Percentiles rank a stretch among this genome's conserved stretches.
These are phyloP conservation scores for Odonthalia washingtoniensis DNA, from an alignment of 31 red algal genomes.

Conservation along the genomic window DNA sequence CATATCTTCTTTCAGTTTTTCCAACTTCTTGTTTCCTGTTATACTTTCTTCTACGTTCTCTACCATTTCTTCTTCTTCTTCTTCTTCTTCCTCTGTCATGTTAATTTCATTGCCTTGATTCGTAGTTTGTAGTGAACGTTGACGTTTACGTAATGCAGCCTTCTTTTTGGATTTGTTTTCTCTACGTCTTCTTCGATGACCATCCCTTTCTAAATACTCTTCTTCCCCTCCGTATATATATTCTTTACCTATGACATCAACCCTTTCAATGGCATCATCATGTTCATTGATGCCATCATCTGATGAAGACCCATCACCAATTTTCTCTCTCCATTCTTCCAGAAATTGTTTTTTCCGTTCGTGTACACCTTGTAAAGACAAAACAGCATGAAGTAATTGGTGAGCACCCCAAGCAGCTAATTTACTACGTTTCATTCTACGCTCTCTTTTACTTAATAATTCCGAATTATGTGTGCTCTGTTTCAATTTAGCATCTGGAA, in stretches of 20 bases:
- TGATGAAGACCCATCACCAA: slow-evolving; percentile 14
- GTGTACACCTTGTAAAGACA: slow-evolving; percentile 46
- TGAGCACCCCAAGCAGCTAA: slow-evolving; percentile 73
- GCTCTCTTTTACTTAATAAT: slow-evolving; percentile 64
- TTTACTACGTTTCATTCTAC: slow-evolving; percentile 65
- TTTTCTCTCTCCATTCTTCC: slow-evolving; percentile 54
- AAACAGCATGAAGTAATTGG: slow-evolving; percentile 65
- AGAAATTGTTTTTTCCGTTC: slow-evolving; percentile 39
- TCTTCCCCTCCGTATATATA: not conserved
- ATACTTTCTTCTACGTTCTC: too few species aligned
- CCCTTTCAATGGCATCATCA: not conserved
- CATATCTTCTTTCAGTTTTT: not conserved
- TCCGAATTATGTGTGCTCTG: slow-evolving; percentile 58
- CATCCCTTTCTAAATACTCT: not conserved
- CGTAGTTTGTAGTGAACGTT: not conserved
- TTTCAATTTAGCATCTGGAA: slow-evolving; percentile 66
- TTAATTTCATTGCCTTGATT: not conserved
- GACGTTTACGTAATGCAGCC: not conserved
- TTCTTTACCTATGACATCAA: not conserved
- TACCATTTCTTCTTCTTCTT: not conserved
- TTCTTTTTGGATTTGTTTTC: not conserved
- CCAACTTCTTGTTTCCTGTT: not conserved
- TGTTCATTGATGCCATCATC: slow-evolving; percentile 29
- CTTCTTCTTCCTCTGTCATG: not conserved
- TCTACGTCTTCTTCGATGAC: too few species aligned